Evolutionary conservation across 1,139 yeast species (phyloP).

Genomic region (Blastobotrys petasosporus): DNA sequence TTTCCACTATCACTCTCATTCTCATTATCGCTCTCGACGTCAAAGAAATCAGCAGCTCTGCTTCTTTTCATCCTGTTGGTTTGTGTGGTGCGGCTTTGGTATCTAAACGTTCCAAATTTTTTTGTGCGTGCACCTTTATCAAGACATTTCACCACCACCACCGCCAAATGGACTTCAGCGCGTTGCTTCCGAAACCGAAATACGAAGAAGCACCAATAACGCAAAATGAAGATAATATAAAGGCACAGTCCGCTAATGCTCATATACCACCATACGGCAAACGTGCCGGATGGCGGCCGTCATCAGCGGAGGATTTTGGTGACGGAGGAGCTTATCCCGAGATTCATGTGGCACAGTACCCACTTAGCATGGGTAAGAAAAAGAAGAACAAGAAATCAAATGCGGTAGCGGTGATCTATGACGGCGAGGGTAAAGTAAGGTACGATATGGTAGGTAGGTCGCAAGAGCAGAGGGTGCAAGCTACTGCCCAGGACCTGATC

Average conservation of each 20-base stretch:
- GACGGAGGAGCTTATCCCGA: constrained; percentile 38
- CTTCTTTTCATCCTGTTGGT: constrained; percentile 13
- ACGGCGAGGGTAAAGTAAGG: constrained; percentile 31
- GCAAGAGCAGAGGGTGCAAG: constrained; percentile 32
- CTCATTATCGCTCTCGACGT: constrained; percentile 10
- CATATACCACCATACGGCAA: constrained; percentile 31
- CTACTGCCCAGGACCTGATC: constrained; percentile 40
- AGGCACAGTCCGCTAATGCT: no score
- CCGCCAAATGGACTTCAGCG: constrained; percentile 8
- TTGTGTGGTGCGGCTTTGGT: neutral
- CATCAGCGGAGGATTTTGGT: constrained; percentile 28
- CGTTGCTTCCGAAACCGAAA: constrained; percentile 26
- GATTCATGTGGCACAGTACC: constrained; percentile 33
- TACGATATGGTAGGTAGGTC: constrained; percentile 36
- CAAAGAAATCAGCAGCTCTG: constrained; percentile 20
- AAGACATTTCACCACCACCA: neutral
- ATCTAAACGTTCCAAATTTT: constrained; percentile 2
- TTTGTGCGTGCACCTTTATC: neutral
- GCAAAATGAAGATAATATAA: no score
- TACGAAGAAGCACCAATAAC: constrained; percentile 2
- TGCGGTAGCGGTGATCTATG: constrained; percentile 32
- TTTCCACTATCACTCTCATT: constrained; percentile 10
- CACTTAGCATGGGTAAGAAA: constrained; percentile 31
- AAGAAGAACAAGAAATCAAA: constrained; percentile 15
- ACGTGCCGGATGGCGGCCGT: constrained; percentile 31